Percentiles rank a stretch among this genome's conserved stretches.
Conservation (phyloP, 2,329 filamentous ascomycete genomes). For the Cladosporium sp. region DNA sequence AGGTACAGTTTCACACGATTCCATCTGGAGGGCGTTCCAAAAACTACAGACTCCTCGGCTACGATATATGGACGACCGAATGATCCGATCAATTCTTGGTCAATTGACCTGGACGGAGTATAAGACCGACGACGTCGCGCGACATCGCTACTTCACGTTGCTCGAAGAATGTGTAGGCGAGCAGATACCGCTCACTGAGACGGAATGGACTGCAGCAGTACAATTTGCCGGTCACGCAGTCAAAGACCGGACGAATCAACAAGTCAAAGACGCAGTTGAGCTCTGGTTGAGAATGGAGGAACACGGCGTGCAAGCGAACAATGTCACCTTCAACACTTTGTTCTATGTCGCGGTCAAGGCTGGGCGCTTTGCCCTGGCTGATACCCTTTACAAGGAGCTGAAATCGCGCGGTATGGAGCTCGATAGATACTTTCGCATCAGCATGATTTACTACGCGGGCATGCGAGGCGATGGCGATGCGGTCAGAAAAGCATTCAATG, state of each 20-base stretch:
- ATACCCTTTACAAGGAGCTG: slow-evolving; percentile 84
- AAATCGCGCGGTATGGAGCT: slow-evolving; percentile 60
- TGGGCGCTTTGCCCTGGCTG: slow-evolving; percentile 76
- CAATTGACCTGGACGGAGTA: slow-evolving; percentile 60
- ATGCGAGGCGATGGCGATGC: slow-evolving; percentile 68
- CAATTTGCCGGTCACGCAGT: slow-evolving; percentile 73
- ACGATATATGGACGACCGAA: slow-evolving; percentile 43
- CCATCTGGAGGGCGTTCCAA: slow-evolving; percentile 52
- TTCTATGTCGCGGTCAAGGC: slow-evolving; percentile 86
- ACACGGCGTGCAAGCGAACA: slow-evolving; percentile 60
- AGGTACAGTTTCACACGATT: slow-evolving; percentile 18
- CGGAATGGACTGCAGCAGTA: slow-evolving; percentile 82
- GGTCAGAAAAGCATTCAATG: slow-evolving; percentile 71
- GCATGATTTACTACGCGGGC: slow-evolving; percentile 79
- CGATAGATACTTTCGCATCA: slow-evolving; percentile 77
- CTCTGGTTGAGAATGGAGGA: slow-evolving; percentile 91
- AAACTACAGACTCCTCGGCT: slow-evolving; percentile 51
- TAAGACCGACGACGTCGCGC: slow-evolving; percentile 53
- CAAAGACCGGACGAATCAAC: slow-evolving; percentile 51
- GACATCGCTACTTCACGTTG: slow-evolving; percentile 78
- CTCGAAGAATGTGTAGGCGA: slow-evolving; percentile 76
- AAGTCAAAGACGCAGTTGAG: slow-evolving; percentile 66
- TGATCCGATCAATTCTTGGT: slow-evolving; percentile 62
- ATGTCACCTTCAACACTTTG: slow-evolving; percentile 88
- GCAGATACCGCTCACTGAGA: slow-evolving; percentile 61